phyloP scores from a whole-genome alignment of 192 early-diverging fungal species.

The Kickxella alabastrina region DNA sequence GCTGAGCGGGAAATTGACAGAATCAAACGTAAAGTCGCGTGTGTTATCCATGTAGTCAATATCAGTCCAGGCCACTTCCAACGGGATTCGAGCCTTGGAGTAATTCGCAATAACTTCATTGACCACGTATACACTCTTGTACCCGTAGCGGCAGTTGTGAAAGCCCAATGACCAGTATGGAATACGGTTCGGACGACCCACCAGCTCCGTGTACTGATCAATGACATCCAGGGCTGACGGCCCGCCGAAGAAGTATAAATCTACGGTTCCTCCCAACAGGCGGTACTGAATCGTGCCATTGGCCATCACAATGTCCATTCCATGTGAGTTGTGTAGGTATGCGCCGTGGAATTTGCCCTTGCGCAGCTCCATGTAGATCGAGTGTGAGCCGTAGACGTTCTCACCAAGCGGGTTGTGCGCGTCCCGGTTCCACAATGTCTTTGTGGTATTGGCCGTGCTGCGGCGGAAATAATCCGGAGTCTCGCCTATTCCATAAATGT shows the following conservation, averaged over 20 bases:
- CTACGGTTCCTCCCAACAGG: constrained; percentile 60
- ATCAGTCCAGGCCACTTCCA: constrained; percentile 65
- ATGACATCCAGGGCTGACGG: constrained; percentile 43
- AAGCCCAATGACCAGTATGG: constrained; percentile 62
- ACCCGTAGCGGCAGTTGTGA: constrained; percentile 66
- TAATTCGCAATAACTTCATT: constrained; percentile 56
- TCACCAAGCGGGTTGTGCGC: constrained; percentile 44
- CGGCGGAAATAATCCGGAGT: constrained; percentile 54
- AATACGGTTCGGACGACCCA: constrained; percentile 59
- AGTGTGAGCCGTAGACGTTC: constrained; percentile 64
- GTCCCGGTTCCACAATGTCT: constrained; percentile 49
- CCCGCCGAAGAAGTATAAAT: constrained; percentile 63
- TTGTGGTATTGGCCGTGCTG: constrained; percentile 36
- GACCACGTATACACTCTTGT: constrained; percentile 54
- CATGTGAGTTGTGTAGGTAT: constrained; percentile 62
- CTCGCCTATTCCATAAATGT: constrained; percentile 69
- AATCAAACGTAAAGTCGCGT: constrained; percentile 61
- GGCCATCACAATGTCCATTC: constrained; percentile 61
- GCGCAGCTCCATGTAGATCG: constrained; percentile 62
- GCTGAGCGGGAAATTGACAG: constrained; percentile 51
- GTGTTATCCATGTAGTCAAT: constrained; percentile 68
- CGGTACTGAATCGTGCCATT: constrained; percentile 57
- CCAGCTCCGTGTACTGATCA: constrained; percentile 59
- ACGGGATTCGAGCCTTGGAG: constrained; percentile 54
- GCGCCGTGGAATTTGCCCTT: constrained; percentile 51